phyloP scores from a whole-genome alignment of 345 rosid genomes.

The Eucalyptus cloeziana region DNA sequence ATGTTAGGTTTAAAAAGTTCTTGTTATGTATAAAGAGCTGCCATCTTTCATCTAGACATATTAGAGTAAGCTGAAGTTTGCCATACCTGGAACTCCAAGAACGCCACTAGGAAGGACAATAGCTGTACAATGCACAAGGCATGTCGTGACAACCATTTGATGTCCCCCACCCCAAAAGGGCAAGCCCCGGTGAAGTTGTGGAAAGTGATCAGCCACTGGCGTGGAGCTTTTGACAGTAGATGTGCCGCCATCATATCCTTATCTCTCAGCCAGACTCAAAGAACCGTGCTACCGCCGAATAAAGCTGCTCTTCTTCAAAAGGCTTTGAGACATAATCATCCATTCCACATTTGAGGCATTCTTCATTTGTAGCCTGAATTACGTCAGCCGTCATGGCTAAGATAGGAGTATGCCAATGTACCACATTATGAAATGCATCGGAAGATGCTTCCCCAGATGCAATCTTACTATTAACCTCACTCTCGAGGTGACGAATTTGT shows the following conservation, averaged over 20 bases:
- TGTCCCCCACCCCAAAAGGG: neutral
- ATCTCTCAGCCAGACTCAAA: slow-evolving; percentile 31
- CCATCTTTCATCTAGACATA: neutral
- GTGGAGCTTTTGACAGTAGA: neutral
- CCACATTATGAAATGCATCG: slow-evolving; percentile 23
- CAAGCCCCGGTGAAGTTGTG: neutral
- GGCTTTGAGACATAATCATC: slow-evolving; percentile 83
- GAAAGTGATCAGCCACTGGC: neutral
- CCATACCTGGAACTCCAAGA: neutral
- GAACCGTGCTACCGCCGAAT: slow-evolving; percentile 59
- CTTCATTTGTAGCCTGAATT: slow-evolving; percentile 64
- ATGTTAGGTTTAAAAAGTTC: neutral
- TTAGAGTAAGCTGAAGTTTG: neutral
- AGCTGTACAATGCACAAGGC: neutral
- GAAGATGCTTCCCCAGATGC: slow-evolving; percentile 32
- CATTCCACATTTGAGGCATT: slow-evolving; percentile 78
- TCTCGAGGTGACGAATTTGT: slow-evolving; percentile 50
- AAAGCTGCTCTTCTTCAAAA: slow-evolving; percentile 74
- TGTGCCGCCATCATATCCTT: neutral
- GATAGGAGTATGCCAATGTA: slow-evolving; percentile 62
- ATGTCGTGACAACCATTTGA: neutral
- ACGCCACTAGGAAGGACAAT: neutral
- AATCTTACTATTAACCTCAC: slow-evolving; percentile 34
- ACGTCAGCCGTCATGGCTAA: slow-evolving; percentile 96
- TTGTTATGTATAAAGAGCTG: neutral